Base-by-base conservation (phyloP, 73 alveolate genomes). In the Symbiodinium pilosum region DNA sequence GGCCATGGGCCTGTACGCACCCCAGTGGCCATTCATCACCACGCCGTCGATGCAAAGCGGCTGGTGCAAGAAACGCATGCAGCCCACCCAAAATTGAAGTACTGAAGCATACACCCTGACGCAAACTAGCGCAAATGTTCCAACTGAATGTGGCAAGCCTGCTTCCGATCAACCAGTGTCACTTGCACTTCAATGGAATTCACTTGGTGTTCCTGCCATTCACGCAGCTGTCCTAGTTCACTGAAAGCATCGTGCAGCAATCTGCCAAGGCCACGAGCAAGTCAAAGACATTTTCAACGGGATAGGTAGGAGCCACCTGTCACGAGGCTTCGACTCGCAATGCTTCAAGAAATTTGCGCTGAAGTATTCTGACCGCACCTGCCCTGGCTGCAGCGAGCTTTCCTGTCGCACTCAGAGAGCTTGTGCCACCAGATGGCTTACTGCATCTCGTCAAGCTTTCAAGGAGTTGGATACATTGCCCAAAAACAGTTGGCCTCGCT, bases 21-120 rank as follows among this genome's bases (percentile, higher is more conserved):
- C 97, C 97, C 97, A 91, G 11, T 91, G 97, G 77, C 97, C 97
- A 52, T 91, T 91, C 97, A 91, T 91, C 83, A 91, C 97, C 83
- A 91, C 97, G 39, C 97, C 97, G 30, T 91, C 97, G 54, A 91
- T 91, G 97, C 97, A 91, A 83, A 71, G 54, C 6, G 97, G 89
- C 97, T 91, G 97, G 75, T 43, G 20, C 7, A 41, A 71, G 24
- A 28, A 32, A 64, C 16, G 38, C 1, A 54, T 54, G 73, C 28
- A 54, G 5, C 20, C 28, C 20, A 54, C 20, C 20, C 73, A n/a
- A 26, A 54, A 54, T 24, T 43, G 14, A 59, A 5, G 77, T 34
- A 59, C 77, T 26, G 77, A 26, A 26, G 34, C 77, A 14, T 59
- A 59, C 30, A 20, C 6, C 34, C 21, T 26, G 36, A 20, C 36